These are phyloP conservation scores for Zygoascus flipseniorum DNA, from an alignment of 805 yeast genomes.

Conservation along the genomic window DNA sequence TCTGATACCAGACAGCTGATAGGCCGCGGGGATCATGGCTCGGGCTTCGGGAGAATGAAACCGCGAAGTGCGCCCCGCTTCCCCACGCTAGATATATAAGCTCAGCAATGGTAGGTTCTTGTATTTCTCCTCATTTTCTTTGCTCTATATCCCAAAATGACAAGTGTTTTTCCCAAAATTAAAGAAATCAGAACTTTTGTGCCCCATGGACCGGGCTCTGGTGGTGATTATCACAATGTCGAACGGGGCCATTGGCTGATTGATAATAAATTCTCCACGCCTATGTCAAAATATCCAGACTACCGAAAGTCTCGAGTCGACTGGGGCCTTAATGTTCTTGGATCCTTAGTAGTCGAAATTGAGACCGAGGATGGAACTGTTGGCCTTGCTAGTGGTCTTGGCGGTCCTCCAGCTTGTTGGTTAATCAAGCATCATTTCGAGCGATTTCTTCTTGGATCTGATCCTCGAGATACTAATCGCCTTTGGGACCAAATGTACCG, in stretches of 20 bases:
- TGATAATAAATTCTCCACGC: constrained; percentile 39
- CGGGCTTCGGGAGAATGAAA: neutral
- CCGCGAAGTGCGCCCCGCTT: neutral
- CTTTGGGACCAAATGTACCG: constrained; percentile 44
- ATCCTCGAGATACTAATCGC: constrained; percentile 39
- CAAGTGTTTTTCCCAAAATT: constrained; percentile 34
- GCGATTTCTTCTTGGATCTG: constrained; percentile 39
- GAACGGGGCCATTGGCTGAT: constrained; percentile 43
- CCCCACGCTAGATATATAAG: neutral
- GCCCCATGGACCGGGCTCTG: constrained; percentile 37
- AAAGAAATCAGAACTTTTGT: constrained; percentile 36
- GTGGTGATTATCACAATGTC: constrained; percentile 46
- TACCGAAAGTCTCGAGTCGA: constrained; percentile 38
- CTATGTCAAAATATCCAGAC: constrained; percentile 41
- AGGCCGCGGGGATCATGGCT: too few species aligned
- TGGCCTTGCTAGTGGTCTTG: constrained; percentile 46
- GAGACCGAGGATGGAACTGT: constrained; percentile 41
- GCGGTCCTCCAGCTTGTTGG: constrained; percentile 46
- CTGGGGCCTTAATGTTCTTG: constrained; percentile 45
- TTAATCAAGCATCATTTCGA: constrained; percentile 38
- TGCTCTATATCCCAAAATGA: neutral
- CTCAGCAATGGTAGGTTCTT: neutral
- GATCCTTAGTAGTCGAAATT: constrained; percentile 42
- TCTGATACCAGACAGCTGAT: neutral
- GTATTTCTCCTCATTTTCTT: neutral